Percentiles rank a stretch among this genome's conserved stretches.
These are phyloP conservation scores for Vinca minor DNA, from an alignment of 257 asterid genomes.

Conservation along the genomic window DNA sequence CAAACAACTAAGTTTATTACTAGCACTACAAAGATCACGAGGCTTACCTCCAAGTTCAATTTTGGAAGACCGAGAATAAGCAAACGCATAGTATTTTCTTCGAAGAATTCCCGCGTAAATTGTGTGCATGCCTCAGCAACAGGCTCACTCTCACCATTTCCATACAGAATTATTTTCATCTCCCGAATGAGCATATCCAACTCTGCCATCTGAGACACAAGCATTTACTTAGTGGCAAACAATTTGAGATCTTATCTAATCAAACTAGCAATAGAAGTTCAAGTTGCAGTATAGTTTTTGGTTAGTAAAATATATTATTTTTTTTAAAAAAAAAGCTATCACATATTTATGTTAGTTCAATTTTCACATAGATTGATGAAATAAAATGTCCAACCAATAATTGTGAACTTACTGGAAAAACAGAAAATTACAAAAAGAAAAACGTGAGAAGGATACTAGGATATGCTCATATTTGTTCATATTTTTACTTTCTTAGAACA, in stretches of 20 bases:
- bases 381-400: too few relatives aligned
- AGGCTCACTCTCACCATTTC: conserved; percentile 66
- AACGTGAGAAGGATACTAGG: not conserved
- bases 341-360: not conserved
- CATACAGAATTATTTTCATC: conserved; percentile 67
- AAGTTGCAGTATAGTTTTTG: not conserved
- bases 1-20: not conserved
- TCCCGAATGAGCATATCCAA: conserved; percentile 42
- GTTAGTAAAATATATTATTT: not conserved
- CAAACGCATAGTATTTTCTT: conserved; percentile 51
- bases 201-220: conserved; percentile 51
- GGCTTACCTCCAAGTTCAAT: conserved; percentile 64
- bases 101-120: conserved; percentile 65
- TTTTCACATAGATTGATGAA: not conserved
- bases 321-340: not conserved
- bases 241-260: not conserved
- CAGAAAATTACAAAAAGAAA: not conserved
- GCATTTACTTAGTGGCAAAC: not conserved
- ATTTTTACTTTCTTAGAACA: not conserved
- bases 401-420: too few relatives aligned
- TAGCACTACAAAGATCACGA: not conserved
- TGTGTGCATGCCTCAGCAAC: conserved; percentile 62
- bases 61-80: conserved; percentile 63
- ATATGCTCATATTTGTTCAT: not conserved
- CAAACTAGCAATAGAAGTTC: not conserved